Percentiles rank a stretch among this genome's conserved stretches.
These are phyloP conservation scores for Amanita phalloides DNA, from an alignment of 768 basidiomycete genomes.

Conservation along the genomic window DNA sequence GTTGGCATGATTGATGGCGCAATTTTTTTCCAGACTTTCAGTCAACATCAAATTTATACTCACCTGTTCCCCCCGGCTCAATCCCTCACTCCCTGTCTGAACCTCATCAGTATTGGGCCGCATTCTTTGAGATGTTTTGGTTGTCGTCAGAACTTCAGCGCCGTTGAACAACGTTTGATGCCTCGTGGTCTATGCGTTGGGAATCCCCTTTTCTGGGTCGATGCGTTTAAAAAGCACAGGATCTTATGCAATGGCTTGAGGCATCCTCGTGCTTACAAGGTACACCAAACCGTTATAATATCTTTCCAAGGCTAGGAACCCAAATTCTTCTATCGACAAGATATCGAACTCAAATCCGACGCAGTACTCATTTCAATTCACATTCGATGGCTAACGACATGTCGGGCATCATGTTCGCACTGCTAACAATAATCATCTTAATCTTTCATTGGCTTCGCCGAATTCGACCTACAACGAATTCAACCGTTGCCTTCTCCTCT, in stretches of 20 bases:
- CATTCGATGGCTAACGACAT: not conserved
- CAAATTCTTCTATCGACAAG: conserved; percentile 4
- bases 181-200: conserved; percentile 15
- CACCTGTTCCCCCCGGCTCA: too few relatives aligned
- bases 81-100: too few relatives aligned
- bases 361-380: not conserved
- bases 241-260: conserved; percentile 5
- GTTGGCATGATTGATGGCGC: too few relatives aligned
- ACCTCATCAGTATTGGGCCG: too few relatives aligned
- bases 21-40: too few relatives aligned
- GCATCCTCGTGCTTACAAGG: conserved; percentile 7
- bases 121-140: too few relatives aligned
- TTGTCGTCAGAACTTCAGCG: not conserved
- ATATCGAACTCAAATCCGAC: not conserved
- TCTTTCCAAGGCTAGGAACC: not conserved
- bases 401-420: conserved; percentile 18
- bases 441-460: conserved; percentile 8
- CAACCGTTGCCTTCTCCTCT: not conserved
- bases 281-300: not conserved
- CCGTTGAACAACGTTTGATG: not conserved
- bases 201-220: not conserved
- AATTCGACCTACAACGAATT: not conserved
- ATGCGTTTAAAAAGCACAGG: not conserved
- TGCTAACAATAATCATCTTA: conserved; percentile 19
- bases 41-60: too few relatives aligned